Evolutionary conservation across 2,329 filamentous ascomycete species (phyloP).

Genomic region (Colletotrichum orbiculare): DNA sequence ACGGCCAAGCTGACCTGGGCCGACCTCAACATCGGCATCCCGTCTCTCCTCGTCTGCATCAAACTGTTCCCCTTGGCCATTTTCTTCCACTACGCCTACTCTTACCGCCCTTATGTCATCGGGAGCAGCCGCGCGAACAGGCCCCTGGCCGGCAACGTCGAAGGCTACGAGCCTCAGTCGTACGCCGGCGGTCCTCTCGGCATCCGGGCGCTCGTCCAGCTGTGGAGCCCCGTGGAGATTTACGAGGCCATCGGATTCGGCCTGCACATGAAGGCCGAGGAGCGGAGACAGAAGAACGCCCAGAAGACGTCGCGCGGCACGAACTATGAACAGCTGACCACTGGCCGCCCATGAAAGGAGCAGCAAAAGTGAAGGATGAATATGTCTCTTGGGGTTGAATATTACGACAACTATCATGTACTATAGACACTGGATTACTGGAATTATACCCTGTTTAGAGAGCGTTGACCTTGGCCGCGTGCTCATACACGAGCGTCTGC

Average conservation of each 20-base stretch:
- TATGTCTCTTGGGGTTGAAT: background rate
- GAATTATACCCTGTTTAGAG: background rate
- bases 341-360: background rate
- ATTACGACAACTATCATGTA: background rate
- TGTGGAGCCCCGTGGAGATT: constrained; percentile 32
- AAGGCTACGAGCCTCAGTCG: constrained; percentile 33
- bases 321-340: background rate
- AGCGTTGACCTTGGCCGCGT: constrained; percentile 53
- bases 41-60: constrained; percentile 40
- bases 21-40: constrained; percentile 41
- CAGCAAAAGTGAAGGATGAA: background rate
- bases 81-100: constrained; percentile 41
- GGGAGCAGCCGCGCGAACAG: constrained; percentile 19
- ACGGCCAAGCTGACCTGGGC: constrained; percentile 39
- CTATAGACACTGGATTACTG: background rate
- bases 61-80: constrained; percentile 42
- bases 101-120: constrained; percentile 40
- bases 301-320: background rate
- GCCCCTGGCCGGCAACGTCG: constrained; percentile 25
- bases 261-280: constrained; percentile 29
- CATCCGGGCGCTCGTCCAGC: constrained; percentile 30
- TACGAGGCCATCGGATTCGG: constrained; percentile 23
- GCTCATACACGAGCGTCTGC: constrained; percentile 54
- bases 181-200: constrained; percentile 41
- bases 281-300: constrained; percentile 6